Evolutionary conservation across 2,329 filamentous ascomycete species (phyloP).

Genomic region (Botryotinia globosa): DNA sequence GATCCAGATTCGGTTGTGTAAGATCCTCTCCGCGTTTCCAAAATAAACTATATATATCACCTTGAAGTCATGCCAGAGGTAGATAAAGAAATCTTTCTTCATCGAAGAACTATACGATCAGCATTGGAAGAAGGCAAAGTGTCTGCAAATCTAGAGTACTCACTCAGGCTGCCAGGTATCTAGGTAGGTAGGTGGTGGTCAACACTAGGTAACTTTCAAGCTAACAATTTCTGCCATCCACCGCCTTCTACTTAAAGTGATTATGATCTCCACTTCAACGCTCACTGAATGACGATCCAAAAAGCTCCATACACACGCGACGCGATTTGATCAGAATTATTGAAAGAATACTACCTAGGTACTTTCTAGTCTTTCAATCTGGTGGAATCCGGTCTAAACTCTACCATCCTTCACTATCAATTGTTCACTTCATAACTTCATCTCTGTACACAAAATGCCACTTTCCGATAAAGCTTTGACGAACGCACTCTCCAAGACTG

Average conservation of each 20-base stretch:
- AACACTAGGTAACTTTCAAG: not conserved
- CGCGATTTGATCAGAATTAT: constrained; percentile 10
- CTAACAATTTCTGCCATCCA: not conserved
- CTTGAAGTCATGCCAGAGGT: not conserved
- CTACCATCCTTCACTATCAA: not conserved
- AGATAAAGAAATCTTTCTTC: not conserved
- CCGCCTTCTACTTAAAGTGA: constrained; percentile 1
- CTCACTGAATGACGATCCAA: not conserved
- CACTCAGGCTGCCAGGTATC: not conserved
- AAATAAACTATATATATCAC: not conserved
- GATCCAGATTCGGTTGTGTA: not conserved
- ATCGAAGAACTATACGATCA: not conserved
- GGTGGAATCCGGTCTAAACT: not conserved
- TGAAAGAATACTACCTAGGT: not conserved
- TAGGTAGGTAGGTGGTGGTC: not conserved
- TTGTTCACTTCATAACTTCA: not conserved
- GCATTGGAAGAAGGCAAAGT: not conserved
- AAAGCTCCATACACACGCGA: constrained; percentile 18
- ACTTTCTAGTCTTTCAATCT: not conserved
- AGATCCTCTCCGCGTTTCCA: not conserved
- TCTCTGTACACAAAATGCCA: constrained; percentile 18
- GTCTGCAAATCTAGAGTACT: not conserved
- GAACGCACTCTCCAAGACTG: constrained; percentile 21
- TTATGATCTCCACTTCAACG: not conserved
- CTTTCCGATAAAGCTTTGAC: constrained; percentile 26